Base-by-base conservation (phyloP, 805 yeast species). In the Sporopachydermia quercuum region DNA sequence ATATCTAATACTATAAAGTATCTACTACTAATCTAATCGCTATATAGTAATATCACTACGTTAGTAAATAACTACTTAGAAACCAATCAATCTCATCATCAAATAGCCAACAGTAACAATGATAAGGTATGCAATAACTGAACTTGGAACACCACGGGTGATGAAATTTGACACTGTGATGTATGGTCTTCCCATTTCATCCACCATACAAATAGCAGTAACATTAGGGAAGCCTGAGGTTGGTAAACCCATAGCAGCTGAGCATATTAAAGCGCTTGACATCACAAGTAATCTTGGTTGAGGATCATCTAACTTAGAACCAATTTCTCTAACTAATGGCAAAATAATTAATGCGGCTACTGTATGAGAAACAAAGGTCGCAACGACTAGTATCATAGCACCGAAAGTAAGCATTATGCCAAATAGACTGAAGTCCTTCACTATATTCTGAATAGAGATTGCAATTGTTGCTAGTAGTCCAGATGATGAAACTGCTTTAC, bases 171-270 rank as follows among this genome's bases (percentile, higher is more conserved):
- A 71, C 13, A 87, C 97, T 0, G 86, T 79, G 50, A 91, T 62
- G 53, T 91, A 91, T 15, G 94, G 85, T 41, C 79, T 78, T 5
- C 97, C 97, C 35, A 87, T 70, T 51, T 84, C 95, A 56, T 91
- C 94, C 4, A 87, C 77, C 75, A 86, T 75, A 43, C 96, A 86
- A 45, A 91, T 85, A 0, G 97, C 98, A 0, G 97, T 86, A 27
- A 91, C 96, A 51, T 91, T 91, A 3, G 98, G 98, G 66, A 91
- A 89, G 0, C 98, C 97, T 2, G 94, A 82, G 0, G 97, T 91
- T 18, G 98, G 97, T 40, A 91, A 63, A 1, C 96, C 97, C 97
- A 91, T 91, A 2, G 97, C 98, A 30, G 82, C 78, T 0, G 97
- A 89, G 51, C 96, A 84, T 45, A 91, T 63, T 40, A 74, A 52